A percentile compares a stretch with the other conserved stretches of the same genome.
These are phyloP conservation scores for Ceratobasidium theobromae DNA, from an alignment of 1,284 basidiomycete genomes.

Conservation along the genomic window DNA sequence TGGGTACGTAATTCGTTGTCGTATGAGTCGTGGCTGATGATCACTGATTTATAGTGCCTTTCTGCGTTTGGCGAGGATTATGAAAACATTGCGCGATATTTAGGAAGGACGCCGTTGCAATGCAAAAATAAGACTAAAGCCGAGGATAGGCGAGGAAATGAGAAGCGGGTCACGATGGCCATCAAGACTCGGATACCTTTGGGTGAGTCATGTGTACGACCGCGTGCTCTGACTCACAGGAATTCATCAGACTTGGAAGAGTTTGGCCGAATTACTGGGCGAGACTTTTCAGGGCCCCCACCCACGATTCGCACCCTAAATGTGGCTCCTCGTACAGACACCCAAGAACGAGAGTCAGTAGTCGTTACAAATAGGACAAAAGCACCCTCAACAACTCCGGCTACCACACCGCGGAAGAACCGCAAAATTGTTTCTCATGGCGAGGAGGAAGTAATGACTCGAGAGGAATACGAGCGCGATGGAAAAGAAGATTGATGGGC, in stretches of 20 bases:
- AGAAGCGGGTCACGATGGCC: conserved; percentile 30
- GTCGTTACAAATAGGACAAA: background rate
- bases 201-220: conserved; percentile 11
- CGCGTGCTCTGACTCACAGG: too few species aligned
- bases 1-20: conserved; percentile 40
- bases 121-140: conserved; percentile 46
- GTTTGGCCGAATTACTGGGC: conserved; percentile 33
- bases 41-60: conserved; percentile 24
- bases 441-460: conserved; percentile 23
- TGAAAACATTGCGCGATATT: conserved; percentile 46
- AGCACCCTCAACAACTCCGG: background rate
- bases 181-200: conserved; percentile 35
- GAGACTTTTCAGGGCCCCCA: conserved; percentile 35
- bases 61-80: conserved; percentile 47
- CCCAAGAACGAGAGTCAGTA: background rate
- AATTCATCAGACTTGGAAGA: conserved; percentile 33
- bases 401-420: conserved; percentile 4
- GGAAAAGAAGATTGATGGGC: conserved; percentile 13
- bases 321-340: background rate
- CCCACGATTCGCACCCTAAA: conserved; percentile 29
- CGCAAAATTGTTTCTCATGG: background rate
- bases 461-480: conserved; percentile 16
- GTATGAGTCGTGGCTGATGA: background rate
- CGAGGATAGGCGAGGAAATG: conserved; percentile 41
- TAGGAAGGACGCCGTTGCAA: conserved; percentile 43